Conservation (phyloP, 352 stramenopile species). For the Phytophthora colocasiae region DNA sequence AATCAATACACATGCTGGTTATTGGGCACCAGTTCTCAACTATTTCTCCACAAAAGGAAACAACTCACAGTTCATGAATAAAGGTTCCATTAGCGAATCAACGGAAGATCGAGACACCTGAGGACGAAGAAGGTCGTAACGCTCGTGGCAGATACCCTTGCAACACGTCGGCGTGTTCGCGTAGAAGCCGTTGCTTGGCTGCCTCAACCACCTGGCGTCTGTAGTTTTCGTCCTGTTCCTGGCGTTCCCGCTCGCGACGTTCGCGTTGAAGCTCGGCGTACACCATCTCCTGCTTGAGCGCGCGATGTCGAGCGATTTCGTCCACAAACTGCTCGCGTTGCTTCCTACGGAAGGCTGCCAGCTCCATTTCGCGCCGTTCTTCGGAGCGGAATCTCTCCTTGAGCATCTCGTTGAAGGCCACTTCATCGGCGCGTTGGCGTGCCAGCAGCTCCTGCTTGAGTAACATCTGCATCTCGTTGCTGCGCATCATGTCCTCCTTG, state of each 20-base stretch:
- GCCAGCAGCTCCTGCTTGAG: constrained; percentile 66
- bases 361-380: constrained; percentile 69
- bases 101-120: constrained; percentile 31
- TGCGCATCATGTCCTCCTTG: constrained; percentile 89
- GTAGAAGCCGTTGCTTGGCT: constrained; percentile 83
- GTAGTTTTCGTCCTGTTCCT: constrained; percentile 84
- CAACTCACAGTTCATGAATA: constrained; percentile 12
- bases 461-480: constrained; percentile 76
- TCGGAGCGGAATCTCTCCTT: constrained; percentile 69
- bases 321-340: constrained; percentile 77
- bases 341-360: constrained; percentile 60
- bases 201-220: constrained; percentile 84
- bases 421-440: constrained; percentile 67
- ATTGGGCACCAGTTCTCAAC: constrained; percentile 2
- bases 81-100: constrained; percentile 29
- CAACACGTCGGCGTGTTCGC: constrained; percentile 86
- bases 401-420: constrained; percentile 77
- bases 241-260: constrained; percentile 62
- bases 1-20: constrained; percentile 28
- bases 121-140: constrained; percentile 45
- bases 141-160: constrained; percentile 74
- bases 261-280: constrained; percentile 81
- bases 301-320: constrained; percentile 60
- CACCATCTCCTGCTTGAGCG: constrained; percentile 80
- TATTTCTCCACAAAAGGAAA: constrained; percentile 2